Base-by-base conservation (phyloP, 176 grass and related monocot species). In the Oryza officinalis region DNA sequence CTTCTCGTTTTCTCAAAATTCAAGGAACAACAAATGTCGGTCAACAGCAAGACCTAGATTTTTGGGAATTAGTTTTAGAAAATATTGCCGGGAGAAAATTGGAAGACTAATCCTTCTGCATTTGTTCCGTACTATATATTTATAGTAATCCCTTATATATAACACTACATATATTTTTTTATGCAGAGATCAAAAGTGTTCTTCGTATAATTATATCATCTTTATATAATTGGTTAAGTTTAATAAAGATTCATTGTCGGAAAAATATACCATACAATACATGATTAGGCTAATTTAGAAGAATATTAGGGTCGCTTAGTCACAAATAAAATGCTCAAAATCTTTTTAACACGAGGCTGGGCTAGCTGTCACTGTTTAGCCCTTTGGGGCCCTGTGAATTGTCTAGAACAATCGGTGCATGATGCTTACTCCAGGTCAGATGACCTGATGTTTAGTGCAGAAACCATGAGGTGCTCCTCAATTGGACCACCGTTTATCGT, bases 1-100 rank as follows among this genome's bases (percentile, higher is more conserved):
- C 43, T 52, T 22, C 68, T 67, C 75, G 10, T 84, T 78, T 79
- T 83, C 75, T 32, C 46, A 20, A 0, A 0, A 25, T 57, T 5
- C 8, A 72, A 45, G 50, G 22, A 74, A 81, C 47, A 60, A 8
- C 20, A 37, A 43, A 83, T 49, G 30, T 72, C 43, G 10, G 74
- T 72, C 80, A 76, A 85, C 31, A 81, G 1, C 25, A 41, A 63
- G 71, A 64, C 64, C 65, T 40, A 49, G 69, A 64, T 72, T 71
- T 37, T 6, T 46, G 26, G 27, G 14, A 17, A n/a, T 8, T 50
- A 40, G 9, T 72, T 78, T 52, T 35, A 13, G 26, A 79, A 41
- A 25, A 7, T 22, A 49, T 3, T 13, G 22, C 54, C 8, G 31
- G 69, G 17, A 31, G 2, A 75, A 75, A 67, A 27, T 4, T 8